phyloP scores from a whole-genome alignment of 345 rosid genomes.

The Arabidopsis suecica region DNA sequence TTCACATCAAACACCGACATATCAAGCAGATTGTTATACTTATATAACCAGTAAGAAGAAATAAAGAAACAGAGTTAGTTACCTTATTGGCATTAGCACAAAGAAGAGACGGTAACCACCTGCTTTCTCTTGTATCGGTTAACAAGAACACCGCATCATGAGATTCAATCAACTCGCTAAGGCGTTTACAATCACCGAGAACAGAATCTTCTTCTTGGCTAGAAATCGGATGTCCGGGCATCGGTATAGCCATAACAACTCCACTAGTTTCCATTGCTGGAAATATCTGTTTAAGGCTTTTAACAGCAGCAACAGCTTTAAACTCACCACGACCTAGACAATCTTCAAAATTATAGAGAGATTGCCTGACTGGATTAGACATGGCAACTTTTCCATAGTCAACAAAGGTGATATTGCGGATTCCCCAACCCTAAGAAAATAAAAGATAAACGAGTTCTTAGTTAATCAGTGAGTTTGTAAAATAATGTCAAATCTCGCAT shows the following conservation, averaged over 20 bases:
- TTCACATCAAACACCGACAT: slow-evolving; percentile 14
- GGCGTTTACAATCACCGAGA: slow-evolving; percentile 71
- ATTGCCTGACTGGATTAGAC: slow-evolving; percentile 98
- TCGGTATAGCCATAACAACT: slow-evolving; percentile 86
- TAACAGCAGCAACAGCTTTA: slow-evolving; percentile 84
- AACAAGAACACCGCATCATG: slow-evolving; percentile 90
- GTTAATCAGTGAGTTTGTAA: slow-evolving; percentile 19
- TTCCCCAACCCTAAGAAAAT: slow-evolving; percentile 82
- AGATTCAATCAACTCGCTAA: slow-evolving; percentile 71
- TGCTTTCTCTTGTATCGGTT: slow-evolving; percentile 99
- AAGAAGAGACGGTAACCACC: slow-evolving; percentile 91
- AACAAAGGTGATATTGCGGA: slow-evolving; percentile 82
- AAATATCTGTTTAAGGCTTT: slow-evolving; percentile 80
- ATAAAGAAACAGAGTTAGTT: slow-evolving; percentile 6
- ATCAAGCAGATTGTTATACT: not conserved
- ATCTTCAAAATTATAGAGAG: slow-evolving; percentile 87
- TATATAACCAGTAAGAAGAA: slow-evolving; percentile 3
- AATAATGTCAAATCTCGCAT: not conserved
- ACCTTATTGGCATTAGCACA: slow-evolving; percentile 90
- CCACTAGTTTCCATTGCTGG: slow-evolving; percentile 93
- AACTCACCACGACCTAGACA: slow-evolving; percentile 83
- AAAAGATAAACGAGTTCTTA: slow-evolving; percentile 25
- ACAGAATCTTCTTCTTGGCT: slow-evolving; percentile 78
- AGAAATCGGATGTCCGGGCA: slow-evolving; percentile 94
- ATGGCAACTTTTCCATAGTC: slow-evolving; percentile 93